A percentile compares a stretch with the other conserved stretches of the same genome.
phyloP scores from a whole-genome alignment of 1,139 yeast species.

The Geotrichum bryndzae region DNA sequence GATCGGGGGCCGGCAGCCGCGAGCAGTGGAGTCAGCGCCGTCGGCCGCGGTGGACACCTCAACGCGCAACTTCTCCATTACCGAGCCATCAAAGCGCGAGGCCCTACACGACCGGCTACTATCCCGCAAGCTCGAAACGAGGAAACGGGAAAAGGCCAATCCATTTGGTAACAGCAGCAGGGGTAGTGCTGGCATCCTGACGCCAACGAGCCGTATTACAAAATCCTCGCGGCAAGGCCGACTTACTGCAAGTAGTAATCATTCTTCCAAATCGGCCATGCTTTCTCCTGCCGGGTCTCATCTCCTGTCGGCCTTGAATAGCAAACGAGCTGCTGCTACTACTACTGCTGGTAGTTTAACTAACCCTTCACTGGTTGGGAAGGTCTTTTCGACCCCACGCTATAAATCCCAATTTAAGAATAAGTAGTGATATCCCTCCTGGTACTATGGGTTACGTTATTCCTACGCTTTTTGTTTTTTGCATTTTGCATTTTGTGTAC shows the following conservation, averaged over 20 bases:
- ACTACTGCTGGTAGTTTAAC: neutral
- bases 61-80: constrained; percentile 10
- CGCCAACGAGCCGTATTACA: neutral
- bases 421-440: neutral
- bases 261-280: neutral
- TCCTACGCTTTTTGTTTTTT: neutral
- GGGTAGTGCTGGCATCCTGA: too few relatives aligned
- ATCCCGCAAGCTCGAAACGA: constrained; percentile 14
- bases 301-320: constrained; percentile 13
- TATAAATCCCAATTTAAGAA: neutral
- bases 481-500: too few relatives aligned
- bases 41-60: neutral
- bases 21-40: neutral
- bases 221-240: neutral
- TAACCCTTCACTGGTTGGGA: neutral
- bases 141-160: constrained; percentile 12
- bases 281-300: constrained; percentile 23
- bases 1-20: neutral
- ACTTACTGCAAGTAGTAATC: neutral
- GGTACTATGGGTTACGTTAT: neutral
- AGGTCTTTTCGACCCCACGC: neutral
- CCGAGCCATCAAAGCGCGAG: constrained; percentile 21
- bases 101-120: constrained; percentile 18
- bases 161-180: neutral
- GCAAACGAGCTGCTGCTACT: neutral